phyloP scores from a whole-genome alignment of 495 filamentous ascomycete genomes.

The Delitschia confertaspora region DNA sequence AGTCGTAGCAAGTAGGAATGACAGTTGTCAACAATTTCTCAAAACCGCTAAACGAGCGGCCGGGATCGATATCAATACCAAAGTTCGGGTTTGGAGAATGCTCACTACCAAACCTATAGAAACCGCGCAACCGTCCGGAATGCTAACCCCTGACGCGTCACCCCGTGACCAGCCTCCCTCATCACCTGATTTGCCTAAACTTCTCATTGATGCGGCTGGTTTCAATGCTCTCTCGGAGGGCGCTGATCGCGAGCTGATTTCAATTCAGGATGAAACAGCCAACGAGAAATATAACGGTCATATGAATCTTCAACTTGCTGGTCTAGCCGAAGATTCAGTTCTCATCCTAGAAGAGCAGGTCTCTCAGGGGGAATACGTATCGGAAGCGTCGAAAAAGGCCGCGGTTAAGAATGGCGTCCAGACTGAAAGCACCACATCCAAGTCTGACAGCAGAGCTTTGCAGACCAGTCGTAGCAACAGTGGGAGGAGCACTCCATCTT shows the following conservation, averaged over 20 bases:
- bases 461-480: conserved; percentile 34
- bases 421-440: conserved; percentile 36
- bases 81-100: conserved; percentile 73
- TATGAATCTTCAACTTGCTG: conserved; percentile 52
- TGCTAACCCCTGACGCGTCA: conserved; percentile 52
- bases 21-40: conserved; percentile 62
- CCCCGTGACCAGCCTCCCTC: conserved; percentile 41
- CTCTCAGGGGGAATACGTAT: conserved; percentile 54
- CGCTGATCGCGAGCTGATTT: conserved; percentile 60
- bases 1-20: conserved; percentile 59
- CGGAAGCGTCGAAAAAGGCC: conserved; percentile 39
- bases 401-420: conserved; percentile 33
- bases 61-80: conserved; percentile 56
- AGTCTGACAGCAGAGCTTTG: conserved; percentile 31
- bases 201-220: conserved; percentile 61
- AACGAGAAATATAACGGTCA: conserved; percentile 71
- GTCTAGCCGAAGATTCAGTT: conserved; percentile 57
- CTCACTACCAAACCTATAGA: conserved; percentile 34
- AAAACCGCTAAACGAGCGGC: conserved; percentile 57
- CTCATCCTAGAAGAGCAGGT: conserved; percentile 72
- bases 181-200: conserved; percentile 38
- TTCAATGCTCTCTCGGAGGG: conserved; percentile 62
- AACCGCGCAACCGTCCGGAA: conserved; percentile 36
- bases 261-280: conserved; percentile 59
- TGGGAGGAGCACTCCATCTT: conserved; percentile 58